Base-by-base conservation (phyloP, 176 grass and related monocot species). In the Cenchrus americanus region DNA sequence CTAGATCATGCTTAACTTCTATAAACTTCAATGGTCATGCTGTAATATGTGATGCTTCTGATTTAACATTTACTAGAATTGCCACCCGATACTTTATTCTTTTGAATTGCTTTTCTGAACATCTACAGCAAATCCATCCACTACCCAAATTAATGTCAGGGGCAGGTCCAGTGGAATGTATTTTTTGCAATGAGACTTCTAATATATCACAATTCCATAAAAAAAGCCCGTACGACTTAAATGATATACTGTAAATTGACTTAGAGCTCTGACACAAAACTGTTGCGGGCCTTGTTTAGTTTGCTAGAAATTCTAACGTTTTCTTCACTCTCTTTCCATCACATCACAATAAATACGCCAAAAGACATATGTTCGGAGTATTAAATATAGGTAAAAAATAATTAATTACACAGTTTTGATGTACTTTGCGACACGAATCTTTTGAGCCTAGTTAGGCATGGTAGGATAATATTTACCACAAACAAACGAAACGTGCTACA, bases 11-110 rank as follows among this genome's bases (percentile, higher is more conserved):
- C 19, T 53, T 66, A 67, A 76, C 50, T 84, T 76, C 5, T 71
- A 34, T 19, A 71, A 2, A 2, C 40, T 71, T 46, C 15, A 78
- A 62, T 34, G 40, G 32, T 72, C 58, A 57, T 73, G 24, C 26
- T 83, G 34, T 40, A 78, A 79, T 44, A 82, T 78, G 65, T 40
- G 49, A 32, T 83, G 74, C 18, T 66, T 79, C 66, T 79, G 10
- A 49, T 84, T 66, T 63, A 65, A 59, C 69, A 80, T 65, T 72
- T 64, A 44, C 59, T 46, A 2, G 66, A 46, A 83, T 27, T 73
- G 9, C 46, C 57, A 64, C 18, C 7, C 14, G 40, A 49, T 46
- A 47, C 34, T 83, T 53, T 64, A 53, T 73, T 66, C 9, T 44
- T 22, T 72, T 49, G 26, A 15, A 71, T 61, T 8, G 24, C 30